Evolutionary conservation across 495 filamentous ascomycete genomes (phyloP).

Genomic region (Xylaria intraflava): DNA sequence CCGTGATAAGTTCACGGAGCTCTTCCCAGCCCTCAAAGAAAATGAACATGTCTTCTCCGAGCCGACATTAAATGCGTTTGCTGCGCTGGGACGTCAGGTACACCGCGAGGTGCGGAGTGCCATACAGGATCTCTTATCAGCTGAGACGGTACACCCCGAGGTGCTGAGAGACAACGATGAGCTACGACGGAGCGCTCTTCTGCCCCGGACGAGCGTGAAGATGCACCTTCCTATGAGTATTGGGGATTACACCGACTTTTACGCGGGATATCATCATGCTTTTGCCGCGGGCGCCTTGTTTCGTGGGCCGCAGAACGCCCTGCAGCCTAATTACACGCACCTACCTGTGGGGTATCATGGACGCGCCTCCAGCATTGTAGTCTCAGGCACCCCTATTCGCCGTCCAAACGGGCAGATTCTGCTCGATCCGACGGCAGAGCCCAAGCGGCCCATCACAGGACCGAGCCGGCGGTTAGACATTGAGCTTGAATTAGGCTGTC

Average conservation of each 20-base stretch:
- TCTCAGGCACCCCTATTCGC: slow-evolving; percentile 67
- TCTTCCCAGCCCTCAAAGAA: slow-evolving; percentile 51
- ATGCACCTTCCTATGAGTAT: slow-evolving; percentile 81
- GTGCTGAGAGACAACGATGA: slow-evolving; percentile 32
- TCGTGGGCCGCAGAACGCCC: slow-evolving; percentile 69
- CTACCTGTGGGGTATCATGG: slow-evolving; percentile 88
- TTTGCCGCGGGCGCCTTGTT: slow-evolving; percentile 75
- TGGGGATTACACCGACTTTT: slow-evolving; percentile 97
- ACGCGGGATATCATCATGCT: slow-evolving; percentile 85
- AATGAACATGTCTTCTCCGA: slow-evolving; percentile 59
- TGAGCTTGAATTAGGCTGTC: slow-evolving; percentile 82
- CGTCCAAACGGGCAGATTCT: slow-evolving; percentile 82
- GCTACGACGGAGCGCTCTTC: slow-evolving; percentile 24
- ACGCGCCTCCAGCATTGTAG: slow-evolving; percentile 68
- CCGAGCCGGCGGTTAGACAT: slow-evolving; percentile 68
- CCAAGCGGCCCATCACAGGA: slow-evolving; percentile 52
- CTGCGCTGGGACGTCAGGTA: slow-evolving; percentile 62
- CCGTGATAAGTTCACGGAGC: slow-evolving; percentile 50
- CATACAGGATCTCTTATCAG: slow-evolving; percentile 64
- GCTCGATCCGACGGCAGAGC: slow-evolving; percentile 53
- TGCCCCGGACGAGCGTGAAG: slow-evolving; percentile 53
- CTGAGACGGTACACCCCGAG: slow-evolving; percentile 34
- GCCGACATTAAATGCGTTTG: slow-evolving; percentile 75
- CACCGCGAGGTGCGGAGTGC: slow-evolving; percentile 67
- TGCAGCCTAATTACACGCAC: slow-evolving; percentile 87